phyloP scores from a whole-genome alignment of 768 basidiomycete genomes.

The Panus rudis region DNA sequence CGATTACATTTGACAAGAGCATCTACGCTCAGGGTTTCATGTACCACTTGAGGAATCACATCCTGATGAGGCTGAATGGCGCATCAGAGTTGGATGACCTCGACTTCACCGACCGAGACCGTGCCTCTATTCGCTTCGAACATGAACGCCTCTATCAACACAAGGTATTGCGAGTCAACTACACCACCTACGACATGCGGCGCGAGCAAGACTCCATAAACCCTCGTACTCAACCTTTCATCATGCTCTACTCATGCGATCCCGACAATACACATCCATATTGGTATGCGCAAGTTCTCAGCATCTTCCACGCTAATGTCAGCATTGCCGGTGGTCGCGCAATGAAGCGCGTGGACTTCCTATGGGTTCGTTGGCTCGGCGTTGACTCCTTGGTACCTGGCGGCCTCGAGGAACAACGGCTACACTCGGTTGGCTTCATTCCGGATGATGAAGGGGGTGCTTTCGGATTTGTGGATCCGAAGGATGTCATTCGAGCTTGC shows the following conservation, averaged over 20 bases:
- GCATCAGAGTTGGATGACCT: conserved; percentile 22
- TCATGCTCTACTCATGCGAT: conserved; percentile 19
- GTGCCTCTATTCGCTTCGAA: conserved; percentile 6
- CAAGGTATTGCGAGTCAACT: conserved; percentile 28
- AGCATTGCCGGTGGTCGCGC: no score
- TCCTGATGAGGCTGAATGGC: conserved; percentile 20
- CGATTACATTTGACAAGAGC: no score
- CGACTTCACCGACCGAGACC: conserved; percentile 16
- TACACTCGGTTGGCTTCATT: conserved; percentile 20
- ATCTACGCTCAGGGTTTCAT: conserved; percentile 29
- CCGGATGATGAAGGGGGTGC: conserved; percentile 8
- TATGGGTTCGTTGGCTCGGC: conserved; percentile 12
- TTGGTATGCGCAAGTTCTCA: conserved; percentile 26
- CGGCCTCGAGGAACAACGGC: conserved; percentile 4
- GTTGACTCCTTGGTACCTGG: background rate
- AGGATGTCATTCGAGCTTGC: conserved; percentile 16
- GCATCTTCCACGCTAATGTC: conserved; percentile 24
- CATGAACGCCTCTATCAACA: conserved; percentile 23
- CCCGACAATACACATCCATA: conserved; percentile 19
- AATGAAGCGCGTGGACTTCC: conserved; percentile 2
- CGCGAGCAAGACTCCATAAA: conserved; percentile 36
- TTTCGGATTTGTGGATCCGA: conserved; percentile 27
- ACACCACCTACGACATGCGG: conserved; percentile 37
- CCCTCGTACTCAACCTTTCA: conserved; percentile 25
- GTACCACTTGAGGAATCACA: conserved; percentile 22